phyloP scores from a whole-genome alignment of 371 early-diverging fungal species.

The Sporodiniella umbellata region DNA sequence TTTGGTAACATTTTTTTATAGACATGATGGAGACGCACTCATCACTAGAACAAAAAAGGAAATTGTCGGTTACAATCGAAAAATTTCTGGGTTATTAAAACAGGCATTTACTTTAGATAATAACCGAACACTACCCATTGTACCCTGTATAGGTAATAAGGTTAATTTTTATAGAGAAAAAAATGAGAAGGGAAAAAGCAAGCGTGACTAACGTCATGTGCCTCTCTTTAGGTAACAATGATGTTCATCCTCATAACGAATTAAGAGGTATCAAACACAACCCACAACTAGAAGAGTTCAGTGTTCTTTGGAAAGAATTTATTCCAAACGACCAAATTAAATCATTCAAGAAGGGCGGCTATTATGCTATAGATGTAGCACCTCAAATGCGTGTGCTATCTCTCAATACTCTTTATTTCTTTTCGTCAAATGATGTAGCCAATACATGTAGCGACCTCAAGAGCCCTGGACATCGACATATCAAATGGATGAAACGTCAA shows the following conservation, averaged over 20 bases:
- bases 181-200: not conserved
- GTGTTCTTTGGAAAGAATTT: constrained; percentile 47
- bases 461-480: constrained; percentile 63
- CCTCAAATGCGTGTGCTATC: constrained; percentile 48
- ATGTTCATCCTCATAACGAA: constrained; percentile 68
- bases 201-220: not conserved
- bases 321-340: constrained; percentile 55
- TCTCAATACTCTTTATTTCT: constrained; percentile 72
- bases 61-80: constrained; percentile 51
- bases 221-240: constrained; percentile 65
- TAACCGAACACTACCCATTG: constrained; percentile 36
- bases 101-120: constrained; percentile 17
- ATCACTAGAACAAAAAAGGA: constrained; percentile 60
- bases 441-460: constrained; percentile 41
- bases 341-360: constrained; percentile 64
- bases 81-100: constrained; percentile 15
- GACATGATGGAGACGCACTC: constrained; percentile 69
- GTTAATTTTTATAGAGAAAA: too few relatives aligned
- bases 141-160: constrained; percentile 44
- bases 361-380: constrained; percentile 60
- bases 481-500: constrained; percentile 67
- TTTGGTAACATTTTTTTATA: constrained; percentile 8
- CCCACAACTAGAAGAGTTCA: constrained; percentile 36
- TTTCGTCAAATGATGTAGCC: constrained; percentile 62
- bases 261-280: constrained; percentile 44